Conservation (phyloP, 306 rosid species). For the Prunus persica region Prunus_persica_NCBIv2 NC_034012.1:25162001-25162500, state of each 20-base stretch:
- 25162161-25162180: conserved; percentile 90
- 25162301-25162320: conserved; percentile 76
- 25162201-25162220: not conserved
- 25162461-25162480: not conserved
- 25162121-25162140: not conserved
- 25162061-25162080: not conserved
- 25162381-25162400: not conserved
- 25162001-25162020: not conserved
- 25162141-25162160: conserved; percentile 88
- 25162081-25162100: not conserved
- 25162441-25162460: not conserved
- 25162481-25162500: not conserved
- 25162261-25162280: conserved; percentile 31
- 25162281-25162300: conserved; percentile 98
- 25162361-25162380: conserved; percentile 63
- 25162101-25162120: not conserved
- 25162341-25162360: conserved; percentile 82
- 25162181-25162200: conserved; percentile 77
- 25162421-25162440: not conserved
- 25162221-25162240: not conserved
- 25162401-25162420: not conserved
- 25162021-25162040: not conserved
- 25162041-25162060: not conserved
- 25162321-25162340: conserved; percentile 92
- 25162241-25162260: not conserved